Evolutionary conservation across 2,329 filamentous ascomycete species (phyloP), one percentile per base, ranked within the genome.

Genomic region (Apiospora phragmitis): DNA sequence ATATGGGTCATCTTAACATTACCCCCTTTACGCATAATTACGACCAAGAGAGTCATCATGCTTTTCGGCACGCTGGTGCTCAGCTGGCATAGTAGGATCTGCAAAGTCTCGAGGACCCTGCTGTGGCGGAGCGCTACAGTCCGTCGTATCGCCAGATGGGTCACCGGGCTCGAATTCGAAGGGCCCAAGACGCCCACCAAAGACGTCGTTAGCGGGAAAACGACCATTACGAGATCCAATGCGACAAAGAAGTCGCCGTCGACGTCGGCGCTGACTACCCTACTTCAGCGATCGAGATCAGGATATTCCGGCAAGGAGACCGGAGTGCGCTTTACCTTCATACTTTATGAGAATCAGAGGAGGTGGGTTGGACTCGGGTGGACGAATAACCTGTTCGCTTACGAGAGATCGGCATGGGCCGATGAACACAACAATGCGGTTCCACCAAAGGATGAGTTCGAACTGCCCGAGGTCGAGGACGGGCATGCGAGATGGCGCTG

Each of bases 301-400:
- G 66, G 68, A 9, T 67, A 77, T 9, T 79, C 85, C 47, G 81
- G 83, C n/a, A 87, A 86, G 72, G 91, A 92, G 5, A 89, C 94
- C 0, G 94, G 95, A 1, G 93, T 99, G 18, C 93, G 94, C 62
- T 99, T 99, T 78, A 99, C 96, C 0, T 99, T 99, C 73, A 95
- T 96, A 66, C 87, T 99, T 2, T 98, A 95, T 77, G 96, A 99
- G 80, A 99, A 99, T 76, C 96, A 99, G 81, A 89, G 96, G 55
- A 90, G 96, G 68, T 99, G 96, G 96, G 84, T 99, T 4, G 95
- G 95, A 1, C 88, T 99, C 16, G 96, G 96, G 0, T 99, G 96
- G 95, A 98, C 96, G 0, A 92, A 92, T 2, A 97, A 92, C 49
- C 85, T 99, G 72, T 94, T 99, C 74, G 91, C 94, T 0, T 97